These are phyloP conservation scores for Aspergillus pseudonomiae DNA, from an alignment of 2,329 filamentous ascomycete species.

Conservation along the genomic window DNA sequence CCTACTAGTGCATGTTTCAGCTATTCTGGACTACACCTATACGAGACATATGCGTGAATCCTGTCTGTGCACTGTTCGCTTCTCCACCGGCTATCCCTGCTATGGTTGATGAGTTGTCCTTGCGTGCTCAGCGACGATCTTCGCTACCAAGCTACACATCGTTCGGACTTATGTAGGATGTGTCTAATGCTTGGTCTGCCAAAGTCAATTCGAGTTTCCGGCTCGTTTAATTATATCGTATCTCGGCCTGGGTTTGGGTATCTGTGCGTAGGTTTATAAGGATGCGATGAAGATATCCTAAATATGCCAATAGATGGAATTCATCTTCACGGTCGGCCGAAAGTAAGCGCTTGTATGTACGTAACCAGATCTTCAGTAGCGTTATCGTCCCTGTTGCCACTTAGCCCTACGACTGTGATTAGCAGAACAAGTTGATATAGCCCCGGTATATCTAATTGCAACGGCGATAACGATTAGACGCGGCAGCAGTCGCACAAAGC, in stretches of 20 bases:
- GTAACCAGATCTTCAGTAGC: not conserved
- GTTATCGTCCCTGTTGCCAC: not conserved
- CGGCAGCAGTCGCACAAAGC: not conserved
- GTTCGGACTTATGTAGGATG: not conserved
- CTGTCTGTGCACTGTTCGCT: not conserved
- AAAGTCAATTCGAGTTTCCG: not conserved
- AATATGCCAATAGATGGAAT: not conserved
- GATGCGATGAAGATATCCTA: not conserved
- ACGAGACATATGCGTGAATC: not conserved
- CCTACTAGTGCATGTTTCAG: not conserved
- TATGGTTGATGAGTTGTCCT: not conserved
- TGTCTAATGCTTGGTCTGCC: not conserved
- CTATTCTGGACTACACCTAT: not conserved
- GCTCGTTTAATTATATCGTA: not conserved
- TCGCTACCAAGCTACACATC: not conserved
- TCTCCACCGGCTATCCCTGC: not conserved
- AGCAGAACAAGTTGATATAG: not conserved
- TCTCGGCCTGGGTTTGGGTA: not conserved
- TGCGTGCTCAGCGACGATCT: not conserved
- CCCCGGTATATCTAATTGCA: not conserved
- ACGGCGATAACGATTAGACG: not conserved
- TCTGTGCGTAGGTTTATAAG: constrained; percentile 1
- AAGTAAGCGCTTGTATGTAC: not conserved
- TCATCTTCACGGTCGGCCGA: not conserved
- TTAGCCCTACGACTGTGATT: not conserved